Evolutionary conservation across 352 stramenopile genomes (phyloP), one percentile per base, ranked within the genome.

Genomic region (Globisporangium polare): DNA sequence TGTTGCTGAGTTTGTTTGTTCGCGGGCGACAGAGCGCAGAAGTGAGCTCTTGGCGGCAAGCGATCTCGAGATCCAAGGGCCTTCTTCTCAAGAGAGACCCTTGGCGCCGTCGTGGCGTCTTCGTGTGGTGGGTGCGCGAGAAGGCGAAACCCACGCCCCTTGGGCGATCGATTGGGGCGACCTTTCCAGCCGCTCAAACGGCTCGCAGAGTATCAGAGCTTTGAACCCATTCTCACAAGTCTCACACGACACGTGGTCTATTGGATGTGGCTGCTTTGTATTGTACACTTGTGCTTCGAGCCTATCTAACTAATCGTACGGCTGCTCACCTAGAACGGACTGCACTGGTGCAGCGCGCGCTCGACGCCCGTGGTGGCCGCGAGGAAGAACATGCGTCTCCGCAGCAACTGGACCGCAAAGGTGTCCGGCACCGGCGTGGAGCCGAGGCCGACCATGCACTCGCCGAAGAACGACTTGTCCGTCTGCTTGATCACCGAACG

Each of bases 401-500:
- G 60, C 54, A 68, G 57, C 35, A 74, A 24, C 26, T 60, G 33
- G 10, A n/a, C 37, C 1, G 42, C 37, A 52, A 74, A 71, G 9
- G 42, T 39, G 1, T 22, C 39, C 0, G 67, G 67, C 29, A 74
- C 8, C 0, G 67, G 63, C 33, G 54, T 71, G 12, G 67, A 60
- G 10, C 67, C 67, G 3, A 65, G 10, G 12, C 45, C 57, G 10
- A 60, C 45, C n/a, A 72, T 46, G 26, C 66, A 69, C 47, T 67
- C 66, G 26, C 26, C 43, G 29, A 27, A 54, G 43, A 58, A 67
- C 13, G 13, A 5, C 9, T 2, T 5, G 3, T 2, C 37, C 37
- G 37, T n/a, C 10, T 42, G 37, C 39, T 51, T 57, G 17, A 58
- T 53, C 54, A 27, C 53, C 5, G 43, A 41, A 17, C 60, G 52